phyloP scores from a whole-genome alignment of 2,329 filamentous ascomycete genomes.

The Ophiostoma ulmi region DNA sequence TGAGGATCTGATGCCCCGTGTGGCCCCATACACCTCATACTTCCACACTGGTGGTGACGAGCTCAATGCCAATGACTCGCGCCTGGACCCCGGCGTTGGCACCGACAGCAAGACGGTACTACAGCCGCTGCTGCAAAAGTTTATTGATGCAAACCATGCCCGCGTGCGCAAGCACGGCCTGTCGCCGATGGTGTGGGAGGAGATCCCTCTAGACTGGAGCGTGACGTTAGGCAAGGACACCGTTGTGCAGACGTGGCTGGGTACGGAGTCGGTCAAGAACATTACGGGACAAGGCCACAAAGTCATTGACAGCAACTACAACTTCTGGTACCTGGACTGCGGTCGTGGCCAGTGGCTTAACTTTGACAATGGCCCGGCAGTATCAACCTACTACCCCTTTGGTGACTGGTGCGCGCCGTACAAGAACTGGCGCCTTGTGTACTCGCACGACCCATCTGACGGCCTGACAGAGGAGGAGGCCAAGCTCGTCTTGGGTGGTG shows the following conservation, averaged over 20 bases:
- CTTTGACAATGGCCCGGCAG: conserved; percentile 54
- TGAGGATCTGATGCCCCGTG: conserved; percentile 68
- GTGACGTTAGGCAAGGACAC: conserved; percentile 65
- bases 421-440: conserved; percentile 78
- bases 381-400: conserved; percentile 60
- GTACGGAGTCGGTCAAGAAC: conserved; percentile 54
- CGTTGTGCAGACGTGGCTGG: conserved; percentile 75
- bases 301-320: conserved; percentile 69
- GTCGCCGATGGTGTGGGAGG: conserved; percentile 79
- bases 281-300: conserved; percentile 61
- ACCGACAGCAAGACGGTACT: conserved; percentile 62
- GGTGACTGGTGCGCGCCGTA: conserved; percentile 73
- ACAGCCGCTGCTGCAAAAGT: conserved; percentile 69
- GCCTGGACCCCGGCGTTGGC: conserved; percentile 65
- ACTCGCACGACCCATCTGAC: conserved; percentile 69
- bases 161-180: conserved; percentile 60
- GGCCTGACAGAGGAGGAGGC: conserved; percentile 57
- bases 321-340: conserved; percentile 81
- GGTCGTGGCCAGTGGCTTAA: conserved; percentile 75
- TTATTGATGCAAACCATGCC: conserved; percentile 65
- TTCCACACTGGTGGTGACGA: conserved; percentile 89
- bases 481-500: conserved; percentile 71
- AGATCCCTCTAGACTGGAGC: conserved; percentile 76
- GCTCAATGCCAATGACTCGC: conserved; percentile 70
- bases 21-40: conserved; percentile 63